phyloP scores from a whole-genome alignment of 176 grass and related monocot species.

The Oryza meridionalis region DNA sequence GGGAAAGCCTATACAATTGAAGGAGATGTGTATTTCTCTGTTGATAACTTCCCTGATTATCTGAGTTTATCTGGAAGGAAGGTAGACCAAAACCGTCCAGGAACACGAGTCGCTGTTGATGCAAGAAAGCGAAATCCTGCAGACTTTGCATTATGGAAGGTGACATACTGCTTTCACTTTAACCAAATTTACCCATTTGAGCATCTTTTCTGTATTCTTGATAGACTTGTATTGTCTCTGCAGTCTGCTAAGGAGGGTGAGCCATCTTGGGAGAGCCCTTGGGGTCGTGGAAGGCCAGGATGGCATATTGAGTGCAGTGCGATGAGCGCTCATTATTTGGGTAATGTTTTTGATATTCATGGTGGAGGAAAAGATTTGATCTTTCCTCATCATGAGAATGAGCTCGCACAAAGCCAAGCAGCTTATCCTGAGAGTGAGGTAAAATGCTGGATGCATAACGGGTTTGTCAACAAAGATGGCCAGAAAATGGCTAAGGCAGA shows the following conservation, averaged over 20 bases:
- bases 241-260: conserved; percentile 66
- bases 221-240: neutral
- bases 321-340: conserved; percentile 68
- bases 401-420: conserved; percentile 64
- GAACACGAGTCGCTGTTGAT: conserved; percentile 57
- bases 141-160: conserved; percentile 79
- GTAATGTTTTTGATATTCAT: conserved; percentile 73
- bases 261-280: conserved; percentile 73
- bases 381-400: conserved; percentile 87
- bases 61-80: conserved; percentile 58
- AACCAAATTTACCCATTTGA: neutral
- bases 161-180: conserved; percentile 14
- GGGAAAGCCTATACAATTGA: conserved; percentile 59
- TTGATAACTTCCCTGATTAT: conserved; percentile 62
- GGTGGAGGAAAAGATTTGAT: conserved; percentile 80
- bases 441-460: conserved; percentile 73
- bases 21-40: conserved; percentile 75
- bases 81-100: conserved; percentile 58
- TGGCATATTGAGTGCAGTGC: conserved; percentile 93
- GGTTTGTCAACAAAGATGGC: conserved; percentile 69
- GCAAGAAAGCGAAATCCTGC: conserved; percentile 50
- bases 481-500: conserved; percentile 81
- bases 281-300: conserved; percentile 75
- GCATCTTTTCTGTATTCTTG: neutral
- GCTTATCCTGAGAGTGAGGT: conserved; percentile 61